Percentiles rank a stretch among this genome's conserved stretches.
phyloP scores from a whole-genome alignment of 768 basidiomycete species.

The Leccinum longicurvipes region DNA sequence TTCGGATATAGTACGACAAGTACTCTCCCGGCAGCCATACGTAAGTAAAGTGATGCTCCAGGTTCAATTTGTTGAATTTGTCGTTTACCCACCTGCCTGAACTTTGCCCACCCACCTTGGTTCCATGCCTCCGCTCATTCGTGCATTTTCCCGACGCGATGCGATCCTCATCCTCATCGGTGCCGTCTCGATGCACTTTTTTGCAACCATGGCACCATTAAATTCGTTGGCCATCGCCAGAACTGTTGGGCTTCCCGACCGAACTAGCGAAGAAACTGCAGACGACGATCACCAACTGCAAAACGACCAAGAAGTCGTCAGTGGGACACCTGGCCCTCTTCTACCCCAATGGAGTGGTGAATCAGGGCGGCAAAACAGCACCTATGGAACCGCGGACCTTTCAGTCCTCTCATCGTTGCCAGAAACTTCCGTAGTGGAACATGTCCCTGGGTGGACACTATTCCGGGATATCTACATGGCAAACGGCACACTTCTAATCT shows the following conservation, averaged over 20 bases:
- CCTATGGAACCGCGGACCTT: neutral
- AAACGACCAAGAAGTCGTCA: slow-evolving; percentile 4
- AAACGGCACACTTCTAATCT: slow-evolving; percentile 74
- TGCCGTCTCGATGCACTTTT: slow-evolving; percentile 53
- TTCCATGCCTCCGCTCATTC: slow-evolving; percentile 37
- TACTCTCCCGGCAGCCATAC: neutral
- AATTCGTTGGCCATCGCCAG: slow-evolving; percentile 31
- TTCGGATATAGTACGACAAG: slow-evolving; percentile 1
- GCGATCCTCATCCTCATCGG: slow-evolving; percentile 58
- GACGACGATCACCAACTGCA: neutral
- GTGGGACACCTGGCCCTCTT: neutral
- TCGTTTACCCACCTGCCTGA: neutral
- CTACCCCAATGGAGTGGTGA: neutral
- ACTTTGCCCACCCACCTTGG: neutral
- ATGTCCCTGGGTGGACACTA: slow-evolving; percentile 83
- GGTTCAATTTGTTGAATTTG: neutral
- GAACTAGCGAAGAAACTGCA: neutral
- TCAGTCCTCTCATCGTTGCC: slow-evolving; percentile 34
- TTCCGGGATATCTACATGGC: slow-evolving; percentile 83
- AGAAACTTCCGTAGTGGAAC: slow-evolving; percentile 54
- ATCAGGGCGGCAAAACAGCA: neutral
- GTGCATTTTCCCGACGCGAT: slow-evolving; percentile 51
- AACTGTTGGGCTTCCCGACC: slow-evolving; percentile 19
- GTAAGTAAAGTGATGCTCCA: neutral
- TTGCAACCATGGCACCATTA: slow-evolving; percentile 39